phyloP scores from a whole-genome alignment of 768 basidiomycete genomes.

The Harrya chromipes region DNA sequence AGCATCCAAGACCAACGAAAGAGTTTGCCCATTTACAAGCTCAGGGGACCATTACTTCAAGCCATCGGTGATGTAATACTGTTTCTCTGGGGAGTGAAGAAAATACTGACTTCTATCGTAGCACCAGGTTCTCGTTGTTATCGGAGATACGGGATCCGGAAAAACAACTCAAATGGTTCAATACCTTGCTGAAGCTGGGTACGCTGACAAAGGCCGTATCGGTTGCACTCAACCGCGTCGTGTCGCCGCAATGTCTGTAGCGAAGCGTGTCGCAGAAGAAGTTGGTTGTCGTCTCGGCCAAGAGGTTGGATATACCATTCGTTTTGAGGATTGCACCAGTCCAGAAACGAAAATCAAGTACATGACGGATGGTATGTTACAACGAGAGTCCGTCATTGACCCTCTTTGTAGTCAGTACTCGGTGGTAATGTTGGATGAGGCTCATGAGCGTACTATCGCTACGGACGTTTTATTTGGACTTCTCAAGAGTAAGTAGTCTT shows the following conservation, averaged over 20 bases:
- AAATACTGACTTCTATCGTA: constrained; percentile 16
- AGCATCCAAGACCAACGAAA: constrained; percentile 94
- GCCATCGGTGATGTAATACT: constrained; percentile 81
- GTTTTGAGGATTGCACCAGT: constrained; percentile 98
- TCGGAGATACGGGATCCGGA: constrained; percentile 98
- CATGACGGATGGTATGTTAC: constrained; percentile 99
- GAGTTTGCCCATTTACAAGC: constrained; percentile 91
- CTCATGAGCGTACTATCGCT: constrained; percentile 97
- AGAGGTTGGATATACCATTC: constrained; percentile 97
- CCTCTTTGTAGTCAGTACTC: constrained; percentile 91
- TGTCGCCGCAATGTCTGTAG: constrained; percentile 99
- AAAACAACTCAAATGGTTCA: constrained; percentile 99
- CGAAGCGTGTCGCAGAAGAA: constrained; percentile 97
- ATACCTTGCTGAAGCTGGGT: constrained; percentile 94
- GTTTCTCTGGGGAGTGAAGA: constrained; percentile 1
- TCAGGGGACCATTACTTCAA: constrained; percentile 83
- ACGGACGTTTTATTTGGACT: constrained; percentile 98
- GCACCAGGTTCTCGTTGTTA: constrained; percentile 94
- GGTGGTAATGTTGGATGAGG: constrained; percentile 98
- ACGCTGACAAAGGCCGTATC: constrained; percentile 84
- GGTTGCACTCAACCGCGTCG: constrained; percentile 99
- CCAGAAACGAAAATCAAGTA: constrained; percentile 99
- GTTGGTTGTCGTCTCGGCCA: constrained; percentile 96
- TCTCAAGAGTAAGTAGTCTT: constrained; percentile 52
- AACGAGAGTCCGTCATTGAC: constrained; percentile 95